A percentile compares a stretch with the other conserved stretches of the same genome.
phyloP scores from a whole-genome alignment of 805 yeast species.

The Kregervanrija pseudodelftensis region DNA sequence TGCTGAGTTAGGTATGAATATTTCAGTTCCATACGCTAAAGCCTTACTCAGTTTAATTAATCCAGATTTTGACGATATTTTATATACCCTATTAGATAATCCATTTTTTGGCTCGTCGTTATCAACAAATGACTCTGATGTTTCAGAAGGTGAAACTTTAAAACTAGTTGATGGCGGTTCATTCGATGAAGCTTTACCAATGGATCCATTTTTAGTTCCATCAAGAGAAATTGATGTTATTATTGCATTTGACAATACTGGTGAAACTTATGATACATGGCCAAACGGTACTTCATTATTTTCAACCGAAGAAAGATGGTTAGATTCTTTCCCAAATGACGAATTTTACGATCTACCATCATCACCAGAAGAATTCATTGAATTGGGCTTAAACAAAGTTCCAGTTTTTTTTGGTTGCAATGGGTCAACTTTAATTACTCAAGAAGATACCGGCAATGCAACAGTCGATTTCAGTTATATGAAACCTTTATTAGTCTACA shows the following conservation, averaged over 20 bases:
- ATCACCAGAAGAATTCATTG: conserved; percentile 47
- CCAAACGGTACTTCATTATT: conserved; percentile 58
- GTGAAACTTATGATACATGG: conserved; percentile 51
- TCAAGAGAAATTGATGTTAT: conserved; percentile 54
- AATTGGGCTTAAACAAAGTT: conserved; percentile 46
- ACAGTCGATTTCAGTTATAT: conserved; percentile 24
- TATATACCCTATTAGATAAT: conserved; percentile 37
- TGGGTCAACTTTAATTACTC: conserved; percentile 42
- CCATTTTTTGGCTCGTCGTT: conserved; percentile 32
- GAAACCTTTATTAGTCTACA: conserved; percentile 68
- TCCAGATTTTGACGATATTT: conserved; percentile 36
- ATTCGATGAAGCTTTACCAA: conserved; percentile 50
- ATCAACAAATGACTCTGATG: conserved; percentile 26
- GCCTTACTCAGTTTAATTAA: conserved; percentile 30
- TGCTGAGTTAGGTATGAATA: conserved; percentile 13
- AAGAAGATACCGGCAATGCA: conserved; percentile 16
- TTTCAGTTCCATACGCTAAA: conserved; percentile 11
- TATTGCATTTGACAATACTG: conserved; percentile 57
- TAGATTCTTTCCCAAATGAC: conserved; percentile 40
- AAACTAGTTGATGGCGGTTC: conserved; percentile 28
- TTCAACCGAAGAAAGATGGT: conserved; percentile 44
- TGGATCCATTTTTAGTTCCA: conserved; percentile 54
- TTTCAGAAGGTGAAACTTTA: conserved; percentile 12
- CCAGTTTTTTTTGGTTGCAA: conserved; percentile 84
- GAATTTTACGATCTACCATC: conserved; percentile 67